phyloP scores from a whole-genome alignment of 306 rosid species.

The Crotalaria pallida region DNA sequence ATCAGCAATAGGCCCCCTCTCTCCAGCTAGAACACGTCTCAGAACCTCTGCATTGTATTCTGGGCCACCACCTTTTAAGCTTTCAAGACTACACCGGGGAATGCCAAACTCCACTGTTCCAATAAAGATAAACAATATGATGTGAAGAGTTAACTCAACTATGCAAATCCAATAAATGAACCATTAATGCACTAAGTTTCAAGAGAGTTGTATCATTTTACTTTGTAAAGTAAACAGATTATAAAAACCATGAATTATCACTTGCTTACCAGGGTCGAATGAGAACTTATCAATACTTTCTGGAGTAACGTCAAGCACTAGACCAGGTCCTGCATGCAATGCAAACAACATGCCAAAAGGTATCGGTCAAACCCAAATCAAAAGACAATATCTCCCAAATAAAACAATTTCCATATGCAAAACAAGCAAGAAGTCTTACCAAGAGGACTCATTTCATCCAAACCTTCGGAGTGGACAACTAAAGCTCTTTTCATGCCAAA shows the following conservation, averaged over 20 bases:
- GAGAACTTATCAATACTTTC: slow-evolving; percentile 63
- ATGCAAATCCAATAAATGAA: slow-evolving; percentile 13
- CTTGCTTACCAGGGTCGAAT: slow-evolving; percentile 81
- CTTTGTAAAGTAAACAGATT: neutral
- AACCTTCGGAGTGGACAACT: slow-evolving; percentile 94
- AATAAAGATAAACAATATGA: slow-evolving; percentile 13
- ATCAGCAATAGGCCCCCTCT: slow-evolving; percentile 74
- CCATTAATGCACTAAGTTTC: slow-evolving; percentile 11
- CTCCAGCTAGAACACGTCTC: slow-evolving; percentile 77
- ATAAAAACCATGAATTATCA: slow-evolving; percentile 4
- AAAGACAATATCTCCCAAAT: neutral
- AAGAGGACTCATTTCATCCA: slow-evolving; percentile 97
- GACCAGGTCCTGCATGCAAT: slow-evolving; percentile 73
- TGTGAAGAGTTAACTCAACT: slow-evolving; percentile 9
- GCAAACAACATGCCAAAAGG: slow-evolving; percentile 9
- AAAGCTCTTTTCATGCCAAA: slow-evolving; percentile 94
- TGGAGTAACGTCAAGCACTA: slow-evolving; percentile 79
- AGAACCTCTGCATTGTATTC: slow-evolving; percentile 63
- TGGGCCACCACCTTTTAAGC: slow-evolving; percentile 77
- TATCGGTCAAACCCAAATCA: neutral
- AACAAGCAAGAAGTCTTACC: slow-evolving; percentile 45
- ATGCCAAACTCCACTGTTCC: slow-evolving; percentile 77
- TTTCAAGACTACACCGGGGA: slow-evolving; percentile 71
- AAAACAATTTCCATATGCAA: neutral
- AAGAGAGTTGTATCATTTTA: slow-evolving; percentile 12